Conservation (phyloP, 768 basidiomycete genomes). For the Phlegmacium glaucopus region DNA sequence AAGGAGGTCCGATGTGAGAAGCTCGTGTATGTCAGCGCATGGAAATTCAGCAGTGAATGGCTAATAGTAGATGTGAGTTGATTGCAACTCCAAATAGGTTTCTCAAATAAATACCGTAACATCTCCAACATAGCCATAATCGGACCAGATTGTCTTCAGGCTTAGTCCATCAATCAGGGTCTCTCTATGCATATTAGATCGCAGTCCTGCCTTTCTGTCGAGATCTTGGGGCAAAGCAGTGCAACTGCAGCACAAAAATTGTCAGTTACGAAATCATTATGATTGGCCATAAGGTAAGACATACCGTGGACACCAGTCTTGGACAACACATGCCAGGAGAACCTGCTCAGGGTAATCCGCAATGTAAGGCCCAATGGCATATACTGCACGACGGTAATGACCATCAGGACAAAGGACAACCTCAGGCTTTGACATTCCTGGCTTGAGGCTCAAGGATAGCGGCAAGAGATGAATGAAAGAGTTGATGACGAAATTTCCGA, state of each 20-base stretch:
- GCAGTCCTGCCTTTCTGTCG: no score
- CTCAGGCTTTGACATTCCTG: conserved; percentile 17
- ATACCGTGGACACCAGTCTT: conserved; percentile 21
- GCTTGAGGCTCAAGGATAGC: conserved; percentile 10
- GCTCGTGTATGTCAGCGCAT: conserved; percentile 28
- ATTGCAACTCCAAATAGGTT: no score
- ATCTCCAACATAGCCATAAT: no score
- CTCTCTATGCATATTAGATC: no score
- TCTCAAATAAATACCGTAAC: no score
- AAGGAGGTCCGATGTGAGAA: conserved; percentile 27
- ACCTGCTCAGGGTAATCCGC: conserved; percentile 38
- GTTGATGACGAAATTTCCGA: background rate
- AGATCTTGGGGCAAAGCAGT: no score
- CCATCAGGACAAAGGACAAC: conserved; percentile 30
- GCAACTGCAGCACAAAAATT: no score
- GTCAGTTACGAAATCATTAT: no score
- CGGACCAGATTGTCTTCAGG: no score
- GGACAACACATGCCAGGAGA: conserved; percentile 21
- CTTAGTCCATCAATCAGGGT: no score
- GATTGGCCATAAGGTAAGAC: no score
- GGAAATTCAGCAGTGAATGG: conserved; percentile 27
- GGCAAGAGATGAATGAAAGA: background rate
- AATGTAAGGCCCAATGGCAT: conserved; percentile 29
- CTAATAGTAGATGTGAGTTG: conserved; percentile 11
- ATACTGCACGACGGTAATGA: conserved; percentile 27